These are phyloP conservation scores for Hypomontagnella submonticulosa DNA, from an alignment of 495 filamentous ascomycete genomes.

Conservation along the genomic window DNA sequence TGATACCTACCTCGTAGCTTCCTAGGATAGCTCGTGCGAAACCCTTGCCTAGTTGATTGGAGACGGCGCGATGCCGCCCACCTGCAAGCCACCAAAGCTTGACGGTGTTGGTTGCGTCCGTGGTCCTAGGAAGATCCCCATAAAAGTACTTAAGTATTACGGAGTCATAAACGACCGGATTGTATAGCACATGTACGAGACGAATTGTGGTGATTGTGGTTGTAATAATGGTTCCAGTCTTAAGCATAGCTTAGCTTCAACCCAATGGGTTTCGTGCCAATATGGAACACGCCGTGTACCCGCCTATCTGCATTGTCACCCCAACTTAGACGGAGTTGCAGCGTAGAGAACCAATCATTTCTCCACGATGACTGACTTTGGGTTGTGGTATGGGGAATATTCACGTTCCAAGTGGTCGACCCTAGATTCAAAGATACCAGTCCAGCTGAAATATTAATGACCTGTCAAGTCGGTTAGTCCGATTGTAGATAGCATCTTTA, in stretches of 20 bases:
- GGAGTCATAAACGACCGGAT: no score
- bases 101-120: conserved; percentile 7
- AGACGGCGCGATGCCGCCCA: conserved; percentile 10
- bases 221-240: conserved; percentile 8
- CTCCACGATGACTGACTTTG: conserved; percentile 12
- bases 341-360: conserved; percentile 25
- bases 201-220: not conserved
- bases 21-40: conserved; percentile 16
- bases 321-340: conserved; percentile 15
- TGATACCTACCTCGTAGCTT: conserved; percentile 4
- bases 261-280: conserved; percentile 1
- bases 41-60: conserved; percentile 29
- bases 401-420: not conserved
- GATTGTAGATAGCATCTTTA: conserved; percentile 13
- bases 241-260: conserved; percentile 17
- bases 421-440: conserved; percentile 3
- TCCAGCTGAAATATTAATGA: conserved; percentile 27
- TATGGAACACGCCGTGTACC: conserved; percentile 5
- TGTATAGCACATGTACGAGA: not conserved
- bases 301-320: conserved; percentile 16
- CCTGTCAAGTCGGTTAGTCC: conserved; percentile 21
- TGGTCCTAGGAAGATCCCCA: conserved; percentile 4
- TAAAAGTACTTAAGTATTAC: no score
- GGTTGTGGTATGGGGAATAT: conserved; percentile 9
- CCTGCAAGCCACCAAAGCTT: conserved; percentile 34